Evolutionary conservation across 495 filamentous ascomycete species (phyloP), one percentile per base, ranked within the genome.

Genomic region (Hypoxylon perforatum): DNA sequence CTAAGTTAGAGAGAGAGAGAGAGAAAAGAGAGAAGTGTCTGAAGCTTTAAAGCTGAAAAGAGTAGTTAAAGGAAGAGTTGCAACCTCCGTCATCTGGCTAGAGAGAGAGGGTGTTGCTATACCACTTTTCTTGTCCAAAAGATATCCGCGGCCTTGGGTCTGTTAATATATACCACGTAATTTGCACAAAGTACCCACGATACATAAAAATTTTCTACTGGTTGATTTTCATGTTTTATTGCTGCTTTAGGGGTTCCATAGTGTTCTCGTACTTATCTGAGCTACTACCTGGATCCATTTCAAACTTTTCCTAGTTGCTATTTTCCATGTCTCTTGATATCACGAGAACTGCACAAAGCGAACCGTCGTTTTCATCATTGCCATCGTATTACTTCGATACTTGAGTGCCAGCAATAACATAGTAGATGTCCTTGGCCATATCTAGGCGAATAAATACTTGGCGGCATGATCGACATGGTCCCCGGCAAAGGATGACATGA

Each of bases 381-480:
- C 17, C 9, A 9, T 17, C 41, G 9, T 45, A 45, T 15, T 17
- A 48, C 17, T 23, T 51, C 4, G 25, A 22, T 17, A 15, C 30
- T n/a, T n/a, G 25, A 28, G 25, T n/a, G n/a, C n/a, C 25, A 28
- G 25, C 25, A 7, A 28, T 3, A 3, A 28, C 3, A 28, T 28
- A 45, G 14, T 28, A 1, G 30, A 36, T 12, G 28, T 9, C 0
- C 19, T 30, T 28, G 12, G 2, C 10, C 18, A 1, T 30, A 14
- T 42, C 44, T 64, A 67, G 2, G 57, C 52, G 49, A 71, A 58
- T 41, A 97, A 77, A 78, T 93, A 87, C 84, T 92, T 95, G 38
- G 95, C 94, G 56, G 93, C 92, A 76, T 95, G 92, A 54, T 90
- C 87, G 51, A 99, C 84, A 82, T 99, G 95, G 65, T 98, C 94